Conservation (phyloP, 148 eudicot species). For the Pharnaceum exiguum region DNA sequence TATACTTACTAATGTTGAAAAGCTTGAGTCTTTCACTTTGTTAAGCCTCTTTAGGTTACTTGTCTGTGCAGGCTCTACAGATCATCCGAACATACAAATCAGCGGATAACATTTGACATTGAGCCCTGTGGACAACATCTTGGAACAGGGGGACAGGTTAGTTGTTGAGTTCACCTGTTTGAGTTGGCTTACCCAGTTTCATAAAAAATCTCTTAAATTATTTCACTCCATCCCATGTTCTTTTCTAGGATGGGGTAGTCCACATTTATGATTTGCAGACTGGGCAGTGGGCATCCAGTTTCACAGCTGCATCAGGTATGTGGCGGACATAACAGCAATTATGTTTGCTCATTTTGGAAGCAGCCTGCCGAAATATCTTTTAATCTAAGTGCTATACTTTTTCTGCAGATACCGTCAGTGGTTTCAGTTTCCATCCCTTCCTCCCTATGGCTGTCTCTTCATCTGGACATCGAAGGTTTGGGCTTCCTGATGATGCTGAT, state of each 20-base stretch:
- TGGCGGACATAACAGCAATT: not conserved
- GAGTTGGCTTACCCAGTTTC: not conserved
- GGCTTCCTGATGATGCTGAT: constrained; percentile 48
- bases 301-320: constrained; percentile 85
- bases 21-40: too few species aligned
- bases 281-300: constrained; percentile 93
- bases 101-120: constrained; percentile 83
- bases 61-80: constrained; percentile 84
- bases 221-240: not conserved
- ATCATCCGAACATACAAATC: constrained; percentile 86
- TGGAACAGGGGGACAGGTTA: constrained; percentile 96
- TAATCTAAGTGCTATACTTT: constrained; percentile 1
- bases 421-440: constrained; percentile 84
- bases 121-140: constrained; percentile 89
- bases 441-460: constrained; percentile 91
- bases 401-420: constrained; percentile 81
- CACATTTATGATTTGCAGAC: constrained; percentile 94
- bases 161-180: not conserved
- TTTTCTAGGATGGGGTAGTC: constrained; percentile 77
- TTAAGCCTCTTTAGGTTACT: too few species aligned
- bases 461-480: constrained; percentile 91
- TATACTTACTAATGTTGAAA: not conserved
- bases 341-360: too few species aligned
- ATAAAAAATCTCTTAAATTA: not conserved
- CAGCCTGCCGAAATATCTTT: too few species aligned